Conservation (phyloP, 495 filamentous ascomycete genomes). For the Aspergillus avenaceus region DNA sequence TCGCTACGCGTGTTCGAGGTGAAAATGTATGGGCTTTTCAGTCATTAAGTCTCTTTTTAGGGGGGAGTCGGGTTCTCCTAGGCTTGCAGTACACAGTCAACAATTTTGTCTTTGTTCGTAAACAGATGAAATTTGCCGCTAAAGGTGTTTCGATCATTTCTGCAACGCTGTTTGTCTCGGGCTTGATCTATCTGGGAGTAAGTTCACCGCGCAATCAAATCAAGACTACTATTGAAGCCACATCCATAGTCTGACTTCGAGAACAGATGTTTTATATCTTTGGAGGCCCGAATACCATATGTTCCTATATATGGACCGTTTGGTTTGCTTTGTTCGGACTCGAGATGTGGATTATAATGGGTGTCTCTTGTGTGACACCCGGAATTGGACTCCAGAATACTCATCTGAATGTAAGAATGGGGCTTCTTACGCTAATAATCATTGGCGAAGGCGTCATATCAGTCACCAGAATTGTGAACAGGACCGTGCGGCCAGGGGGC, state of each 20-base stretch:
- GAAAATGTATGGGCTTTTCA: constrained; percentile 43
- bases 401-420: constrained; percentile 62
- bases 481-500: constrained; percentile 49
- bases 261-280: constrained; percentile 39
- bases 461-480: constrained; percentile 51
- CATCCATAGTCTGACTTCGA: constrained; percentile 6
- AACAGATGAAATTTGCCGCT: constrained; percentile 28
- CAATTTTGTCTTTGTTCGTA: constrained; percentile 40
- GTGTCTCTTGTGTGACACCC: constrained; percentile 49
- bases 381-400: constrained; percentile 61
- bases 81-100: constrained; percentile 54
- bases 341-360: constrained; percentile 52
- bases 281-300: constrained; percentile 14
- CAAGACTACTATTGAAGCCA: neutral
- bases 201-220: constrained; percentile 14
- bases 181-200: constrained; percentile 48
- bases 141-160: constrained; percentile 37
- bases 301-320: constrained; percentile 43
- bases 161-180: constrained; percentile 35
- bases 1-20: constrained; percentile 43
- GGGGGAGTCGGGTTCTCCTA: constrained; percentile 53
- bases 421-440: constrained; percentile 64
- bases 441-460: constrained; percentile 62
- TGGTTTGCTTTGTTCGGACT: constrained; percentile 57
- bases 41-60: constrained; percentile 52